Base-by-base conservation (phyloP, 139 green algal genomes). In the Haematococcus lacustris region DNA sequence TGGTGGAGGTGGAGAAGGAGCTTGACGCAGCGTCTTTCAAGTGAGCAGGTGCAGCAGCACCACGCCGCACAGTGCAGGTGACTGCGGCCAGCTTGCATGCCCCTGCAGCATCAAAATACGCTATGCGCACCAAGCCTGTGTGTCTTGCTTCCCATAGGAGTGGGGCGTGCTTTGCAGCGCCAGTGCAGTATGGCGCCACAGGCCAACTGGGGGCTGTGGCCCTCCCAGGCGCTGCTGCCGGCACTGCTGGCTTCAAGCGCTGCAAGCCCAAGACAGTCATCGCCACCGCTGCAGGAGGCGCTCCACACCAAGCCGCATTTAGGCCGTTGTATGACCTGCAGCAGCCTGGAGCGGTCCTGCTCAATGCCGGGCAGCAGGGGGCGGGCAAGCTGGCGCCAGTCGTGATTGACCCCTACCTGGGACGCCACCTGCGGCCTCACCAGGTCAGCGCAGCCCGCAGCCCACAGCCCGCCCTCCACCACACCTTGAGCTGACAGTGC, bases 371-470 rank as follows among this genome's bases (percentile, higher is more conserved):
- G 80, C 33, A 74, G 2, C 66, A 73, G 7, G 83, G 83, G 13
- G 47, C 80, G 23, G 76, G 78, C 17, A 34, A 41, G 77, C 72
- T 82, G 1, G 37, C 51, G 35, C 77, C 84, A 2, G 86, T 95
- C 32, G 83, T 93, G 38, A 64, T 92, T 0, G 89, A 93, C 63
- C 87, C 89, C 0, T 90, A 86, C 67, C 38, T 93, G 0, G 68
- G 17, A 17, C 71, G 83, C 34, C 78, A 88, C 59, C 75, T 93
- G 60, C 71, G 88, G 33, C 79, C 78, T 2, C 88, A 93, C 65
- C 84, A 89, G 73, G 53, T 66, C 38, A 9, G 38, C 13, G 38
- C 64, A 3, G 3, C 4, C 6, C 30, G 53, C 6, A 23, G 13
- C 57, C 9, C 7, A 38, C 3, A 26, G 7, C 4, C 21, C 3